Conservation (phyloP, 2,329 filamentous ascomycete genomes). For the Xylariomycetidae sp. region DNA sequence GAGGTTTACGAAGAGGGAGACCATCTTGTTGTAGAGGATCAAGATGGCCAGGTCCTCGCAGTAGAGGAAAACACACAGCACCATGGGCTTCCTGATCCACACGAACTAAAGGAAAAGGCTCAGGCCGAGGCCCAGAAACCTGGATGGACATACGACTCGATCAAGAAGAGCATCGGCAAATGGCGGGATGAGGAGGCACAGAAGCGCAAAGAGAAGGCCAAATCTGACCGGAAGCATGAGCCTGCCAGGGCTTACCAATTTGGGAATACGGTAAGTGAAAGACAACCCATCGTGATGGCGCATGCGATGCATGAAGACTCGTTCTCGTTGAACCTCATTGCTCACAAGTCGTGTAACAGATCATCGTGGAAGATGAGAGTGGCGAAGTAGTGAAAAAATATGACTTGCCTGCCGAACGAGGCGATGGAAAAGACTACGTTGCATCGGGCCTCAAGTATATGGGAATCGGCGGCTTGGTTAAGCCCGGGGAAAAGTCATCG, state of each 20-base stretch:
- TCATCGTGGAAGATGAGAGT: conserved; percentile 83
- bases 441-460: conserved; percentile 49
- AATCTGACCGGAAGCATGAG: conserved; percentile 54
- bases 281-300: neutral
- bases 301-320: neutral
- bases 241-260: conserved; percentile 83
- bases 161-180: conserved; percentile 47
- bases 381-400: conserved; percentile 85
- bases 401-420: conserved; percentile 59
- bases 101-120: conserved; percentile 25
- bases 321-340: neutral
- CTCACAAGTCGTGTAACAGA: conserved; percentile 43
- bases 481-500: conserved; percentile 33
- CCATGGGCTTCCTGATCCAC: conserved; percentile 9
- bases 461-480: conserved; percentile 43
- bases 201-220: conserved; percentile 56
- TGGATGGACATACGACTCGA: conserved; percentile 38
- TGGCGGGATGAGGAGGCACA: conserved; percentile 57
- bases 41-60: conserved; percentile 79
- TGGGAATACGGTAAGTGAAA: conserved; percentile 62
- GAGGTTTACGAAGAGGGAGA: conserved; percentile 79
- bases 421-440: conserved; percentile 36
- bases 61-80: conserved; percentile 42
- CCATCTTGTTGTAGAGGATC: conserved; percentile 76
- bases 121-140: conserved; percentile 31